Percentiles rank a stretch among this genome's conserved stretches.
Conservation (phyloP, 2,329 filamentous ascomycete species). For the Karstenula rhodostoma region DNA sequence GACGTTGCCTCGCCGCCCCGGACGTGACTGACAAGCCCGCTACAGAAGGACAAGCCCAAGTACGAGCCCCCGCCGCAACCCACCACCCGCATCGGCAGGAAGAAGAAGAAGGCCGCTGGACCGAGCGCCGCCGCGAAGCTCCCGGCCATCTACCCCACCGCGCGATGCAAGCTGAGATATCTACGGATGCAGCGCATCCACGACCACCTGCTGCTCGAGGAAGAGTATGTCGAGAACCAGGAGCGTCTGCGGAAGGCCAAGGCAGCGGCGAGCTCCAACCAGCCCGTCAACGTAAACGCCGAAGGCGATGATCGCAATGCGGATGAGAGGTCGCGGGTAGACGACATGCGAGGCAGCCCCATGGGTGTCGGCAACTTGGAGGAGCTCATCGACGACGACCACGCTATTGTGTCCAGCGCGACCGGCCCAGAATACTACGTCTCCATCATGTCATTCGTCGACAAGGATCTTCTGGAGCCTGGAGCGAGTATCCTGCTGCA, state of each 20-base stretch:
- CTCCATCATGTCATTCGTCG: conserved; percentile 99
- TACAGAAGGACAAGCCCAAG: conserved; percentile 98
- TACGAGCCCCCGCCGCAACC: conserved; percentile 98
- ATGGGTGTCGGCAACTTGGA: conserved; percentile 98
- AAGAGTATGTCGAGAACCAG: conserved; percentile 99
- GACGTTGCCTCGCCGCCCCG: conserved; percentile 18
- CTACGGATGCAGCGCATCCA: conserved; percentile 98
- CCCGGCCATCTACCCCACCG: conserved; percentile 91
- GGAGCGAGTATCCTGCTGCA: conserved; percentile 94
- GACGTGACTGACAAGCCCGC: conserved; percentile 23
- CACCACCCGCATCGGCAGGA: conserved; percentile 94
- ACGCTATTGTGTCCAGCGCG: conserved; percentile 96
- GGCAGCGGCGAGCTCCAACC: conserved; percentile 67
- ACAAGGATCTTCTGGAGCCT: conserved; percentile 97
- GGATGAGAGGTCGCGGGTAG: conserved; percentile 91
- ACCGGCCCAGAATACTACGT: conserved; percentile 99
- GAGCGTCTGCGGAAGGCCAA: conserved; percentile 94
- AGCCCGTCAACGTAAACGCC: conserved; percentile 63
- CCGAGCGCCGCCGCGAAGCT: conserved; percentile 96
- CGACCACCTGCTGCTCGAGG: conserved; percentile 94
- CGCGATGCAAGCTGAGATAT: conserved; percentile 95
- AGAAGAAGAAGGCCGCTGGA: conserved; percentile 96
- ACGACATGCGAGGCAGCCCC: conserved; percentile 97
- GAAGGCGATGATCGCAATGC: conserved; percentile 90
- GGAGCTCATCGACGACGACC: conserved; percentile 99